A percentile compares a stretch with the other conserved stretches of the same genome.
Evolutionary conservation across 768 basidiomycete genomes (phyloP).

Genomic region (Podaxis rugospora): DNA sequence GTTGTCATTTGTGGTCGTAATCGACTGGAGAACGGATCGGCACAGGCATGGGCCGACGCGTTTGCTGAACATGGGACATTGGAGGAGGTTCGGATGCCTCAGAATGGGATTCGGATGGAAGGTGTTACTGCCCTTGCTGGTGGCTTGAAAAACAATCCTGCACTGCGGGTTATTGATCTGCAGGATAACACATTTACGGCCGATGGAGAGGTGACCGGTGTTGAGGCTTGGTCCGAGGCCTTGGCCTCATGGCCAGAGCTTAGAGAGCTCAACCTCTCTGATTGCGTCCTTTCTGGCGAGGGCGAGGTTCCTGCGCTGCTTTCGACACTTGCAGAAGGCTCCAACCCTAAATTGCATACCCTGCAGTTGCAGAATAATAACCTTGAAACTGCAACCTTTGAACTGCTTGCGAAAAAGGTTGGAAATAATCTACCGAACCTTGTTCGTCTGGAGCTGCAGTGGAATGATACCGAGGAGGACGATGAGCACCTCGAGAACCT

Average conservation of each 20-base stretch:
- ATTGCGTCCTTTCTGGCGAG: constrained; percentile 82
- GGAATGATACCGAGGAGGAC: constrained; percentile 84
- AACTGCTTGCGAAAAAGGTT: constrained; percentile 64
- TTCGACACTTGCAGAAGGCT: constrained; percentile 57
- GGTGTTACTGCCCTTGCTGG: constrained; percentile 77
- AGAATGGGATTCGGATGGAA: constrained; percentile 95
- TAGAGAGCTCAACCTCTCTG: constrained; percentile 81
- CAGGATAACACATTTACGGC: constrained; percentile 86
- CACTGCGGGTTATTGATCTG: constrained; percentile 77
- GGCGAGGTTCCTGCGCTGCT: constrained; percentile 73
- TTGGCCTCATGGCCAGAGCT: constrained; percentile 70
- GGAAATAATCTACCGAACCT: constrained; percentile 53
- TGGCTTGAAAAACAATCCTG: constrained; percentile 65
- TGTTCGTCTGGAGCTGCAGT: constrained; percentile 77
- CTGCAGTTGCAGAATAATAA: constrained; percentile 93
- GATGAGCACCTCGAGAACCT: constrained; percentile 58
- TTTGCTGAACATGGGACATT: constrained; percentile 82
- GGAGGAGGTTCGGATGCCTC: constrained; percentile 87
- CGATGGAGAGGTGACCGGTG: constrained; percentile 46
- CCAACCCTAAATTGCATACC: constrained; percentile 67
- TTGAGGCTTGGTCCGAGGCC: constrained; percentile 58
- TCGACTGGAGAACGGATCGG: constrained; percentile 89
- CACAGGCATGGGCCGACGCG: constrained; percentile 79
- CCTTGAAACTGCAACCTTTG: constrained; percentile 65
- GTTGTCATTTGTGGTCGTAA: constrained; percentile 92